Percentiles rank a stretch among this genome's conserved stretches.
These are phyloP conservation scores for Alternaria sp. DNA, from an alignment of 2,329 filamentous ascomycete species.

Conservation along the genomic window DNA sequence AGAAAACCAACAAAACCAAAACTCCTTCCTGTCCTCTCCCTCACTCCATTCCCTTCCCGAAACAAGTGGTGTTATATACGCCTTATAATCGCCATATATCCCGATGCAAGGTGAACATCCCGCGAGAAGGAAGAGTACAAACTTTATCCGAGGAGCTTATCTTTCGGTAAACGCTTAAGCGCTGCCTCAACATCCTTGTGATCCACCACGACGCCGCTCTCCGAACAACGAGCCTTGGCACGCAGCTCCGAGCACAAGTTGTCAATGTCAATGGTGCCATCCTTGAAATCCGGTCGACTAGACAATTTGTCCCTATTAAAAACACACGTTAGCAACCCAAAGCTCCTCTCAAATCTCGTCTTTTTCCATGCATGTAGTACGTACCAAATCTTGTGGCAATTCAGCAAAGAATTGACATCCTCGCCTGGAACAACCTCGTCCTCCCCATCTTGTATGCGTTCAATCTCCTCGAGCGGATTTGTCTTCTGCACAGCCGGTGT, in stretches of 20 bases:
- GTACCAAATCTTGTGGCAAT: slow-evolving; percentile 93
- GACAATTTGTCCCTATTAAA: slow-evolving; percentile 83
- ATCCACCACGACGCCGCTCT: slow-evolving; percentile 87
- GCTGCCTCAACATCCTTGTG: slow-evolving; percentile 83
- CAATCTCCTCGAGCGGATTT: slow-evolving; percentile 80
- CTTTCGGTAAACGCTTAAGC: slow-evolving; percentile 56
- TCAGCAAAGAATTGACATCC: slow-evolving; percentile 72
- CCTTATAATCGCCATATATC: no score
- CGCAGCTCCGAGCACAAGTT: slow-evolving; percentile 90
- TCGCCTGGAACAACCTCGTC: slow-evolving; percentile 69
- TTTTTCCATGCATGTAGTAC: slow-evolving; percentile 44
- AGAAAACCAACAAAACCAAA: no score
- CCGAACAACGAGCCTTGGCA: slow-evolving; percentile 94
- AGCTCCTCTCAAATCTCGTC: no score
- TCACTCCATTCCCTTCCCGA: no score
- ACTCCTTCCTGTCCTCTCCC: no score
- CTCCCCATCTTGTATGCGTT: slow-evolving; percentile 76
- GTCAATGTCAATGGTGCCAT: slow-evolving; percentile 92
- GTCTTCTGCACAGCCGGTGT: slow-evolving; percentile 57
- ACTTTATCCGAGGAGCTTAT: slow-evolving; percentile 21
- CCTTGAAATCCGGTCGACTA: slow-evolving; percentile 85
- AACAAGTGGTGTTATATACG: no score
- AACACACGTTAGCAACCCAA: slow-evolving; percentile 40
- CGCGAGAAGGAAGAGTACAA: background rate
- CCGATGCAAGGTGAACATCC: no score